Evolutionary conservation across 352 stramenopile species (phyloP), one percentile per base, ranked within the genome.

Genomic region (Aphanomyces astaci): DNA sequence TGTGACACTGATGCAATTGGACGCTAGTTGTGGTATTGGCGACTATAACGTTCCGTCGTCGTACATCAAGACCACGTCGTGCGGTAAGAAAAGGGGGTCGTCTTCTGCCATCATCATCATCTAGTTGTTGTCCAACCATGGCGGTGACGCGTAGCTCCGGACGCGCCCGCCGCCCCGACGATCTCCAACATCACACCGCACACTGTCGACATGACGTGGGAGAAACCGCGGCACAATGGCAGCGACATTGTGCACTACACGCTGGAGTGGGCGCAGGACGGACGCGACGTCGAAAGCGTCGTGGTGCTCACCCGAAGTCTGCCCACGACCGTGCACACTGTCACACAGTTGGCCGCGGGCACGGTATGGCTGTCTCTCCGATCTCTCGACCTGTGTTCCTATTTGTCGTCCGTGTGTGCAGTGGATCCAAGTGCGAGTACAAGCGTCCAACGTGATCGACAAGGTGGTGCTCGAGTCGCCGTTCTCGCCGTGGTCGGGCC

Each of bases 231-330:
- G 9, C 78, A 74, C 59, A 92, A 90, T 33, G 81, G 84, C 32
- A 88, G 84, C 22, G 79, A 86, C 17, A 77, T 92, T 22, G 63
- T 92, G 3, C 84, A 89, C 64, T 90, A 92, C 63, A 84, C 75
- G 13, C 62, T 92, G 1, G 33, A 78, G 5, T 90, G 80, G 80
- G 55, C 53, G 11, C 80, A 91, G 22, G 19, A 55, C 25, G 32
- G 49, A 1, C 33, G 19, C 10, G 19, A 39, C 56, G 45, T 24
- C 7, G 53, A 48, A 15, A 45, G 25, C 30, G 60, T 80, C 10
- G 60, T 69, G 19, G 51, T 92, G 7, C 75, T 90, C 4, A 73
- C 84, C 5, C 77, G 78, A 7, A 81, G 78, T 1, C 80, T 90
- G 55, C 25, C 73, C n/a, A 75, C 74, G 0, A 88, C 80, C 1